Evolutionary conservation across 2,329 filamentous ascomycete species (phyloP).

Genomic region (Xenosphaeropsis pyriputrescens): DNA sequence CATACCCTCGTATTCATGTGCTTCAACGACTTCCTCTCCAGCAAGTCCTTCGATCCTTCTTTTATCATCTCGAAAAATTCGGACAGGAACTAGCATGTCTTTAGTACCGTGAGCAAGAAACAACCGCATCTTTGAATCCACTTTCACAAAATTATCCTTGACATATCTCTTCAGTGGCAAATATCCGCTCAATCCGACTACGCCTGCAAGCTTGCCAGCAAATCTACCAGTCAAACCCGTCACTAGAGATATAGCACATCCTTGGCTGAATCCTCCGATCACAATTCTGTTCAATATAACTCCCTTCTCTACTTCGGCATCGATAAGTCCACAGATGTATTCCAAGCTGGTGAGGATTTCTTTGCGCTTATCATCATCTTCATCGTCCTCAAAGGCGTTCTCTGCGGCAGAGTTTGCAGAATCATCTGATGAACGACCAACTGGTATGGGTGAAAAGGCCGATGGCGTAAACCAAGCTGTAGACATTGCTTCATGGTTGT

Average conservation of each 20-base stretch:
- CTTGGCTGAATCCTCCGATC: conserved; percentile 73
- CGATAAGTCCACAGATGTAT: conserved; percentile 65
- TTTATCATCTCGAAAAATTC: conserved; percentile 24
- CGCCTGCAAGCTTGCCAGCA: conserved; percentile 56
- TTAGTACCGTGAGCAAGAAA: conserved; percentile 30
- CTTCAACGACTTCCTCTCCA: conserved; percentile 20
- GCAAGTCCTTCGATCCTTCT: conserved; percentile 19
- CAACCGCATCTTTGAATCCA: conserved; percentile 21
- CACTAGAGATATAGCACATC: conserved; percentile 70
- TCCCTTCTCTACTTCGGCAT: conserved; percentile 62
- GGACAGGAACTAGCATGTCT: conserved; percentile 31
- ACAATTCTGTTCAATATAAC: conserved; percentile 70
- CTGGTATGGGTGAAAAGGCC: conserved; percentile 21
- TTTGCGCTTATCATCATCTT: conserved; percentile 38
- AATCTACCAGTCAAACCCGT: conserved; percentile 50
- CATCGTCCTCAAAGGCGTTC: conserved; percentile 25
- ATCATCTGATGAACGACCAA: conserved; percentile 6
- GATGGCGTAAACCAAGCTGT: conserved; percentile 31
- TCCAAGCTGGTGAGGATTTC: conserved; percentile 52
- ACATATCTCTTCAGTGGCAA: conserved; percentile 25
- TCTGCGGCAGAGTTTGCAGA: too few relatives aligned
- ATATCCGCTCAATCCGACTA: conserved; percentile 61
- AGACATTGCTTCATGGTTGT: conserved; percentile 27
- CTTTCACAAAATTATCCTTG: conserved; percentile 17
- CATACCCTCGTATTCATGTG: conserved; percentile 31